Evolutionary conservation across 2,329 filamentous ascomycete genomes (phyloP).

Genomic region (Xylariaceae sp.): DNA sequence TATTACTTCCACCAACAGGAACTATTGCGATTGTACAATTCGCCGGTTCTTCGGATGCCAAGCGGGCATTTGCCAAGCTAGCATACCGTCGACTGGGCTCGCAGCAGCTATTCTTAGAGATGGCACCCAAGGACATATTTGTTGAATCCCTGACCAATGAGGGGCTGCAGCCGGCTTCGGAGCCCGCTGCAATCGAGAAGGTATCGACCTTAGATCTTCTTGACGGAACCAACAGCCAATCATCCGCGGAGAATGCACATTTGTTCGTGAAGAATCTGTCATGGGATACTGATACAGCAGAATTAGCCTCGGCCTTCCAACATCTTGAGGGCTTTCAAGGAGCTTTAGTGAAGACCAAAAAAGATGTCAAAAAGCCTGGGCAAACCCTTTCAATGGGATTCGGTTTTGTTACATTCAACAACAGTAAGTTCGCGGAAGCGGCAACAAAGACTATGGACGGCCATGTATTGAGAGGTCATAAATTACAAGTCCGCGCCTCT

Average conservation of each 20-base stretch:
- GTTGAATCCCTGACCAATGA: conserved; percentile 26
- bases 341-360: conserved; percentile 87
- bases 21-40: conserved; percentile 95
- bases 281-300: conserved; percentile 78
- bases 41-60: conserved; percentile 70
- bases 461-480: conserved; percentile 80
- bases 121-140: conserved; percentile 83
- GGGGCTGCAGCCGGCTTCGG: conserved; percentile 22
- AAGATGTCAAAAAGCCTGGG: conserved; percentile 83
- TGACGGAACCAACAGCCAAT: conserved; percentile 38
- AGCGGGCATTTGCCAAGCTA: conserved; percentile 76
- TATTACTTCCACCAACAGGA: conserved; percentile 88
- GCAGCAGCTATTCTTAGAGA: conserved; percentile 83
- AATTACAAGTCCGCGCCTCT: conserved; percentile 78
- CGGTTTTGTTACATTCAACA: conserved; percentile 86
- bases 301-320: conserved; percentile 72
- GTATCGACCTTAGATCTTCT: conserved; percentile 66
- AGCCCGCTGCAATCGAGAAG: conserved; percentile 50
- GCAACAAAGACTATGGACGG: conserved; percentile 86
- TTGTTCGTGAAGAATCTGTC: conserved; percentile 92
- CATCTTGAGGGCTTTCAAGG: conserved; percentile 84
- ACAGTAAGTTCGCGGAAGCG: conserved; percentile 71
- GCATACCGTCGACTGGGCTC: conserved; percentile 87
- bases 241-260: conserved; percentile 66
- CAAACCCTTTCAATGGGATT: conserved; percentile 95